phyloP scores from a whole-genome alignment of 2,329 filamentous ascomycete genomes.

The Stagonosporopsis vannaccii region DNA sequence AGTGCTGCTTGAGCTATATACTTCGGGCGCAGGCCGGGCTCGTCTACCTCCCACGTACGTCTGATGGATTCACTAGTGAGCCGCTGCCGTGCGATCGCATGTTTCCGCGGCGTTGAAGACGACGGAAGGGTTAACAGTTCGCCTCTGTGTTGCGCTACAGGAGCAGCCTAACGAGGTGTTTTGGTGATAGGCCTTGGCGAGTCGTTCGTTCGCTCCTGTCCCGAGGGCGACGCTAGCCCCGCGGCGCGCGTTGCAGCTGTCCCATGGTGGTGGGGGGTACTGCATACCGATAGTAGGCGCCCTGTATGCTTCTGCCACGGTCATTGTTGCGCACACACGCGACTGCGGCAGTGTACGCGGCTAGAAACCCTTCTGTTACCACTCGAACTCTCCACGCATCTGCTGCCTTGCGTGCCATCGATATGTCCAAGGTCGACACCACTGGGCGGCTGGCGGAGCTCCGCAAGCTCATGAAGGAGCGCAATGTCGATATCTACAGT shows the following conservation, averaged over 20 bases:
- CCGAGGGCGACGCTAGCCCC: constrained; percentile 15
- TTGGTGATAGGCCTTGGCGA: constrained; percentile 12
- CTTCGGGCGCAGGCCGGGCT: constrained; percentile 8
- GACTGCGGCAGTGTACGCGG: constrained; percentile 37
- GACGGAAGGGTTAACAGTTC: neutral
- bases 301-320: constrained; percentile 42
- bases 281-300: constrained; percentile 33
- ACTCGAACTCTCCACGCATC: constrained; percentile 43
- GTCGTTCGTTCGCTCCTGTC: constrained; percentile 7
- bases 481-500: constrained; percentile 93
- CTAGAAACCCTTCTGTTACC: constrained; percentile 20
- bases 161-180: constrained; percentile 7
- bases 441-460: constrained; percentile 76
- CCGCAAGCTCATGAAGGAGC: constrained; percentile 84
- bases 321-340: constrained; percentile 40
- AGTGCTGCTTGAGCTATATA: constrained; percentile 10
- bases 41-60: constrained; percentile 18
- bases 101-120: constrained; percentile 5
- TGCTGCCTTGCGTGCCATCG: constrained; percentile 46
- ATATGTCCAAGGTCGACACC: constrained; percentile 84
- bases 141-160: constrained; percentile 5
- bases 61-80: constrained; percentile 12
- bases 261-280: constrained; percentile 27
- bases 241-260: constrained; percentile 21
- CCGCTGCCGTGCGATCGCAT: constrained; percentile 17